These are phyloP conservation scores for Fistulinella cinereoalba DNA, from an alignment of 1,284 basidiomycete species.

Conservation along the genomic window DNA sequence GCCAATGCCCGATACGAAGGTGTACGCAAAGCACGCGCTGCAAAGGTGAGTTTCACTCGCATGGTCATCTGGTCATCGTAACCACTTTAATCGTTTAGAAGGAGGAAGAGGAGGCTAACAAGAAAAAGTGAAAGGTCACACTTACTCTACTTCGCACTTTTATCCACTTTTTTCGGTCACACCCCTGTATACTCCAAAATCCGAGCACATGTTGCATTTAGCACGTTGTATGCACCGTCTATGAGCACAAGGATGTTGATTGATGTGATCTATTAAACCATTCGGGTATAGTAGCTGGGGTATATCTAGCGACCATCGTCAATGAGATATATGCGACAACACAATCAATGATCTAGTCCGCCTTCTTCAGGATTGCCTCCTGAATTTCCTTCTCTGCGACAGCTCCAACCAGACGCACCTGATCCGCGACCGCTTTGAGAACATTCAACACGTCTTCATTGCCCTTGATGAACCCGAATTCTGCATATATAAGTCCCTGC, in stretches of 20 bases:
- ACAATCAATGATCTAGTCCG: too few species aligned
- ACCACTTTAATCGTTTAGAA: slow-evolving; percentile 48
- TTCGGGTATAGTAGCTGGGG: slow-evolving; percentile 19
- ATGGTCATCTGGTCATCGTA: slow-evolving; percentile 1
- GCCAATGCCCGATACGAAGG: slow-evolving; percentile 87
- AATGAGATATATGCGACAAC: neutral
- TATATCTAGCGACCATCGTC: neutral
- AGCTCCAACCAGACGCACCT: slow-evolving; percentile 70
- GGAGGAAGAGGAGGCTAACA: slow-evolving; percentile 88
- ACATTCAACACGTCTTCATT: slow-evolving; percentile 79
- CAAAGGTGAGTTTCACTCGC: slow-evolving; percentile 59
- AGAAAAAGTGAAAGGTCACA: slow-evolving; percentile 73
- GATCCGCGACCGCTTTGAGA: slow-evolving; percentile 76
- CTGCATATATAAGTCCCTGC: slow-evolving; percentile 82
- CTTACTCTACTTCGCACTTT: slow-evolving; percentile 4
- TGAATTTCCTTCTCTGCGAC: slow-evolving; percentile 68
- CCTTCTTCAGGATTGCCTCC: slow-evolving; percentile 53
- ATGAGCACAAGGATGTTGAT: slow-evolving; percentile 22
- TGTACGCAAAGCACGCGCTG: slow-evolving; percentile 74
- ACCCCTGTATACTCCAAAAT: slow-evolving; percentile 38
- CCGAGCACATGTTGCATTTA: slow-evolving; percentile 25
- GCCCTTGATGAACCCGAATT: slow-evolving; percentile 86
- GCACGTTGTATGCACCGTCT: slow-evolving; percentile 35
- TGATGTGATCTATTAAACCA: neutral
- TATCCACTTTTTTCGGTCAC: slow-evolving; percentile 8